Evolutionary conservation across 192 early-diverging fungal species (phyloP).

Genomic region (Diversispora eburnea): DNA sequence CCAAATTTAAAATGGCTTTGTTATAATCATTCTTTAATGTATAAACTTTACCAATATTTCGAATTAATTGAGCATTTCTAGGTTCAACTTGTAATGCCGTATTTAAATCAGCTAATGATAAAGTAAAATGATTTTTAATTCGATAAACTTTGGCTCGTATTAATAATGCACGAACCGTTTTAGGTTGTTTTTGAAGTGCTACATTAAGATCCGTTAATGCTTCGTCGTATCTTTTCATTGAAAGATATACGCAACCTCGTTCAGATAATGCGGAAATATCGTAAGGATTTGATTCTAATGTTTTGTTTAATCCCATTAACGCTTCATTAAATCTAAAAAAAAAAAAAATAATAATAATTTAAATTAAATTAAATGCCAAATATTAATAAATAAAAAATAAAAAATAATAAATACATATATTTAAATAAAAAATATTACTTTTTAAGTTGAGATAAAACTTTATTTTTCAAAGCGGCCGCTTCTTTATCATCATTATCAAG

Average conservation of each 20-base stretch:
- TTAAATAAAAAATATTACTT: background rate
- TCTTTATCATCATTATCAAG: background rate
- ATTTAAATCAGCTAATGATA: background rate
- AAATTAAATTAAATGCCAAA: background rate
- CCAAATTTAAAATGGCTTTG: background rate
- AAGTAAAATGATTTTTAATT: background rate
- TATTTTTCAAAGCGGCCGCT: background rate
- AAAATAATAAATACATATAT: background rate
- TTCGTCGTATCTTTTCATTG: background rate
- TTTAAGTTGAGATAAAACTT: slow-evolving; percentile 1
- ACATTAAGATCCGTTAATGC: background rate
- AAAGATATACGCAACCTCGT: background rate
- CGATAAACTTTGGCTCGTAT: slow-evolving; percentile 4
- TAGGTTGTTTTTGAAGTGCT: background rate
- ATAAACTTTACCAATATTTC: slow-evolving; percentile 4
- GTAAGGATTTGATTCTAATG: background rate
- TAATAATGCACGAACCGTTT: background rate
- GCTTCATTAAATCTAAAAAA: slow-evolving; percentile 5
- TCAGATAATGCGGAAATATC: background rate
- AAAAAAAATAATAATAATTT: too few relatives aligned
- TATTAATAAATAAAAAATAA: background rate
- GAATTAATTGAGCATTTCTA: background rate
- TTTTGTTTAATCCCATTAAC: background rate
- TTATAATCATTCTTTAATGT: background rate
- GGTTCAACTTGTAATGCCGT: background rate